A percentile compares a stretch with the other conserved stretches of the same genome.
Evolutionary conservation across 805 yeast genomes (phyloP).

Genomic region (Myxozyma geophila): DNA sequence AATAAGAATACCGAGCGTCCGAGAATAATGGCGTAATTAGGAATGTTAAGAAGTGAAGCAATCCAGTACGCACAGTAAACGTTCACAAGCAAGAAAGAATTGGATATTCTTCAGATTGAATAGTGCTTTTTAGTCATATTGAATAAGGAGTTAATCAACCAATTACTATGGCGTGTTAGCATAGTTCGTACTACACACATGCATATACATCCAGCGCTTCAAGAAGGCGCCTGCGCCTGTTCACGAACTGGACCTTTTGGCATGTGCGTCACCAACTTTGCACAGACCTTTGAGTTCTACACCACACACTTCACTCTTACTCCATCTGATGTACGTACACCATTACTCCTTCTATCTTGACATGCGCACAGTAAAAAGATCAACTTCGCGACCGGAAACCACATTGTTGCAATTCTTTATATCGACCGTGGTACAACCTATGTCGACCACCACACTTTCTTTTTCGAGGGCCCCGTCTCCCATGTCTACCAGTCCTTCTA

Average conservation of each 20-base stretch:
- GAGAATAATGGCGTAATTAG: too few relatives aligned
- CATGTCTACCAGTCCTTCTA: slow-evolving; percentile 5
- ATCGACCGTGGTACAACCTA: not conserved
- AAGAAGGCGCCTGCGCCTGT: slow-evolving; percentile 2
- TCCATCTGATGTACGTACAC: not conserved
- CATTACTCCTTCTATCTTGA: not conserved
- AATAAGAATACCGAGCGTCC: too few relatives aligned
- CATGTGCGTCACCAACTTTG: slow-evolving; percentile 8
- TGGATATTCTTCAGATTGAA: too few relatives aligned
- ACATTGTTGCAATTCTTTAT: not conserved
- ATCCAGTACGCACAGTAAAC: too few relatives aligned
- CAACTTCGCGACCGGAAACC: not conserved
- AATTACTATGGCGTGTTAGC: too few relatives aligned
- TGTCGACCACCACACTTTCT: slow-evolving; percentile 2
- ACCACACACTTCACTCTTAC: not conserved
- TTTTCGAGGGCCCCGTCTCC: slow-evolving; percentile 8
- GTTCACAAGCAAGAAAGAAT: too few relatives aligned
- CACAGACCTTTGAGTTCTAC: slow-evolving; percentile 2
- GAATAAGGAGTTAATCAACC: too few relatives aligned
- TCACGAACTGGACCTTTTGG: slow-evolving; percentile 4
- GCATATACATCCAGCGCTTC: not conserved
- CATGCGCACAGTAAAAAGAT: not conserved
- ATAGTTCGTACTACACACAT: too few relatives aligned
- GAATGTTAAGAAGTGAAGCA: too few relatives aligned
- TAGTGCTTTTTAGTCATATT: too few relatives aligned